Evolutionary conservation across 2,329 filamentous ascomycete genomes (phyloP), one percentile per base, ranked within the genome.

Genomic region (Colletotrichum gigasporum): DNA sequence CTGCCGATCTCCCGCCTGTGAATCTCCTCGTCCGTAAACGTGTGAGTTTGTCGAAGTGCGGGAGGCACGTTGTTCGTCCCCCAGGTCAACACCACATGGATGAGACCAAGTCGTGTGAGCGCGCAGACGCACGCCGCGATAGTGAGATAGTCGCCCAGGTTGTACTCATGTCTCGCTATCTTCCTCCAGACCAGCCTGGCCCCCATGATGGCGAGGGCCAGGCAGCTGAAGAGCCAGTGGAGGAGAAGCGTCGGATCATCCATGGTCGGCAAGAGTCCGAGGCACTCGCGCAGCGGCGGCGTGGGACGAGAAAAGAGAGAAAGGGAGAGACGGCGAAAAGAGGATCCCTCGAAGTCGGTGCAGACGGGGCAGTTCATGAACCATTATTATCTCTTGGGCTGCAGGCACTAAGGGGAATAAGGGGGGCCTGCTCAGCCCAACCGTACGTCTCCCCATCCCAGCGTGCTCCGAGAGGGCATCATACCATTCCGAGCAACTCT

Each of bases 81-180:
- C 75, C 76, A 78, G 32, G 73, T 70, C 39, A 77, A 59, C 45
- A 77, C 74, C 16, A 78, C 72, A 51, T 76, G 72, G 26, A 76
- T 72, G 14, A 78, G 54, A 4, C 68, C 71, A 4, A 72, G 52
- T 6, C 71, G 63, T 1, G 66, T 63, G 37, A 73, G 22, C 8
- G 63, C 69, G 45, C 70, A 76, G 39, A 81, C 24, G 59, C 78
- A 79, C 8, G 76, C 75, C 56, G 79, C 81, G 77, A 83, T 79
- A 28, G 68, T 71, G 54, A 71, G 51, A 48, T 63, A 72, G 51
- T 73, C 72, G 37, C 66, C 69, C 10, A 53, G n/a, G 20, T 66
- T 63, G 37, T 65, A 70, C 3, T 65, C 26, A 35, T 72, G 71
- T 14, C 51, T 66, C 20, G 59, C 50, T 9, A 67, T 26, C 41